Evolutionary conservation across 192 early-diverging fungal species (phyloP).

Genomic region (Coemansia erecta): DNA sequence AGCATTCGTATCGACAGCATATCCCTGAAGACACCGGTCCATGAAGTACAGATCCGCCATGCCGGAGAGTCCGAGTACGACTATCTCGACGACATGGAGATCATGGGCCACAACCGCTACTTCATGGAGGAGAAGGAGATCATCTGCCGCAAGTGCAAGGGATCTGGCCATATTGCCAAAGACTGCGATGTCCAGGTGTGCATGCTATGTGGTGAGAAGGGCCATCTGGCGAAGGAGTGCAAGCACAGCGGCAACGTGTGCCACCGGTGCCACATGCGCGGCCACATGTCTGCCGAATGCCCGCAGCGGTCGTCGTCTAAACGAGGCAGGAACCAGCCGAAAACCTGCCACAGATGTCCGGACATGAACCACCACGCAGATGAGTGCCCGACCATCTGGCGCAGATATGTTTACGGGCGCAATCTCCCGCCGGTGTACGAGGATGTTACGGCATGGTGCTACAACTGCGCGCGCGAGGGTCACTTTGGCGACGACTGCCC

Average conservation of each 20-base stretch:
- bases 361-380: conserved; percentile 36
- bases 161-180: conserved; percentile 41
- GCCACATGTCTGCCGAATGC: conserved; percentile 39
- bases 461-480: conserved; percentile 38
- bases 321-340: background rate
- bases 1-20: conserved; percentile 9
- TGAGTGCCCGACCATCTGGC: conserved; percentile 48
- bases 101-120: conserved; percentile 50
- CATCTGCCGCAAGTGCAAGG: conserved; percentile 35
- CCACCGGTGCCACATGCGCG: conserved; percentile 49
- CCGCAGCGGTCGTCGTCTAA: conserved; percentile 20
- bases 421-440: conserved; percentile 16
- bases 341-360: conserved; percentile 25
- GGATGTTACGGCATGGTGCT: conserved; percentile 39
- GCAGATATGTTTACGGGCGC: conserved; percentile 33
- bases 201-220: conserved; percentile 39
- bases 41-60: background rate
- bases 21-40: conserved; percentile 2
- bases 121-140: conserved; percentile 51
- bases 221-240: conserved; percentile 38
- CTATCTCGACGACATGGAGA: conserved; percentile 49
- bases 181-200: conserved; percentile 38
- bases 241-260: conserved; percentile 40
- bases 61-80: conserved; percentile 35
- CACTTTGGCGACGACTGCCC: conserved; percentile 48